These are phyloP conservation scores for Kwoniella shivajii DNA, from an alignment of 1,284 basidiomycete genomes.

Conservation along the genomic window DNA sequence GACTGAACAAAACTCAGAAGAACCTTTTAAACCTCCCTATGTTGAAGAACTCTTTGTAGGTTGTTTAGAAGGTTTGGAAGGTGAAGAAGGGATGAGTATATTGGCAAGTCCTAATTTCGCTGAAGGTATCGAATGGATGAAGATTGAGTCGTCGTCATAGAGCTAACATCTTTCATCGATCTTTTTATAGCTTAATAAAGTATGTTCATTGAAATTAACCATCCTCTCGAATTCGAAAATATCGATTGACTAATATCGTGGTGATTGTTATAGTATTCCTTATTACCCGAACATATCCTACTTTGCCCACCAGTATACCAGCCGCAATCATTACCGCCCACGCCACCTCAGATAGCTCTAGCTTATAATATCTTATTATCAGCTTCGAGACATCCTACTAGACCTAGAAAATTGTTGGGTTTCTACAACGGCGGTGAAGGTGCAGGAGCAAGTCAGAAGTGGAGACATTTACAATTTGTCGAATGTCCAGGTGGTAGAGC, in stretches of 20 bases:
- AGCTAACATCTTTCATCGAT: not conserved
- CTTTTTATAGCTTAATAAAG: conserved; percentile 68
- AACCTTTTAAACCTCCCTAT: conserved; percentile 82
- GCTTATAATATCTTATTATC: conserved; percentile 70
- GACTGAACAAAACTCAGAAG: conserved; percentile 50
- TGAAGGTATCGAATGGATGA: not conserved
- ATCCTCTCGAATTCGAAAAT: not conserved
- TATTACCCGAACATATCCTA: conserved; percentile 77
- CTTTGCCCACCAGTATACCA: conserved; percentile 53
- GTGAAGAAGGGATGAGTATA: conserved; percentile 67
- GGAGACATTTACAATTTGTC: conserved; percentile 84
- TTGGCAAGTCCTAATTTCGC: conserved; percentile 61
- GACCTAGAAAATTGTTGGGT: conserved; percentile 62
- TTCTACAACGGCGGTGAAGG: conserved; percentile 84
- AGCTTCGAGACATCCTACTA: conserved; percentile 62
- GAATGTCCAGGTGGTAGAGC: conserved; percentile 64
- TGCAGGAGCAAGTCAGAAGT: conserved; percentile 82
- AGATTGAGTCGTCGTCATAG: not conserved
- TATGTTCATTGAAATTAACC: not conserved
- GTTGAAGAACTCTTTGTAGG: conserved; percentile 71
- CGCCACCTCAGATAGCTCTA: conserved; percentile 73
- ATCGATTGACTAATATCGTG: not conserved
- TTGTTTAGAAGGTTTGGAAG: conserved; percentile 66
- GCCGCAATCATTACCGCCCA: conserved; percentile 72
- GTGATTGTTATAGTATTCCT: conserved; percentile 62